These are phyloP conservation scores for Ceratocystis papillata DNA, from an alignment of 2,329 filamentous ascomycete species.

Conservation along the genomic window DNA sequence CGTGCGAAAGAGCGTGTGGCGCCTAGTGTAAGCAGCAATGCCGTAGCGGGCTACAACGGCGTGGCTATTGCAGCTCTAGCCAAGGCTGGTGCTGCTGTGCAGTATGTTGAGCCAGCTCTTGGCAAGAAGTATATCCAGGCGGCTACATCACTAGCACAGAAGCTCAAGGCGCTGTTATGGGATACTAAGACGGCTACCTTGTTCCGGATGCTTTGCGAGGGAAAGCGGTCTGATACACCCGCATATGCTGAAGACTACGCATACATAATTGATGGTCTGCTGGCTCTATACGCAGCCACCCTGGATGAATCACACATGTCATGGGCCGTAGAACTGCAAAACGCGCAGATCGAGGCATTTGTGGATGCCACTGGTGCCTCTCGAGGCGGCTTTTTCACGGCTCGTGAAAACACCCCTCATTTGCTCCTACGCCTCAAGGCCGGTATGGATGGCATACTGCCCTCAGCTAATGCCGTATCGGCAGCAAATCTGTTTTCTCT, in stretches of 20 bases:
- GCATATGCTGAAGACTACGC: conserved; percentile 94
- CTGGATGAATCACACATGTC: conserved; percentile 63
- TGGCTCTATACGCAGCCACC: conserved; percentile 76
- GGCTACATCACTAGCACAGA: conserved; percentile 58
- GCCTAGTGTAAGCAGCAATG: conserved; percentile 77
- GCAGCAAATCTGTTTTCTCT: conserved; percentile 79
- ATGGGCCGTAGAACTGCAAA: conserved; percentile 73
- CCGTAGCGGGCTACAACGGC: conserved; percentile 79
- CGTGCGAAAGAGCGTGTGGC: conserved; percentile 62
- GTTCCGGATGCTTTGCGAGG: conserved; percentile 62
- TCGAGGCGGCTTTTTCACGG: conserved; percentile 63
- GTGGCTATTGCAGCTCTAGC: conserved; percentile 77
- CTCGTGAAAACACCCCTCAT: conserved; percentile 50
- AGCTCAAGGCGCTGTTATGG: conserved; percentile 66
- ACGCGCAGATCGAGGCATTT: conserved; percentile 50
- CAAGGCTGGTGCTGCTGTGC: conserved; percentile 59
- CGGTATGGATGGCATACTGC: conserved; percentile 85
- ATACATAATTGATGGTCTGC: conserved; percentile 68
- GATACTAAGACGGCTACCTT: conserved; percentile 51
- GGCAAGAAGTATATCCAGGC: conserved; percentile 51
- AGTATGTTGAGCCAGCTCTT: conserved; percentile 45
- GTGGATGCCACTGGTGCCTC: conserved; percentile 45
- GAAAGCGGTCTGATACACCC: conserved; percentile 40
- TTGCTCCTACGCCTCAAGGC: conserved; percentile 82
- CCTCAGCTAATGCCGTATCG: conserved; percentile 80